phyloP scores from a whole-genome alignment of 441 rosid species.

The Populus hybrid region DNA sequence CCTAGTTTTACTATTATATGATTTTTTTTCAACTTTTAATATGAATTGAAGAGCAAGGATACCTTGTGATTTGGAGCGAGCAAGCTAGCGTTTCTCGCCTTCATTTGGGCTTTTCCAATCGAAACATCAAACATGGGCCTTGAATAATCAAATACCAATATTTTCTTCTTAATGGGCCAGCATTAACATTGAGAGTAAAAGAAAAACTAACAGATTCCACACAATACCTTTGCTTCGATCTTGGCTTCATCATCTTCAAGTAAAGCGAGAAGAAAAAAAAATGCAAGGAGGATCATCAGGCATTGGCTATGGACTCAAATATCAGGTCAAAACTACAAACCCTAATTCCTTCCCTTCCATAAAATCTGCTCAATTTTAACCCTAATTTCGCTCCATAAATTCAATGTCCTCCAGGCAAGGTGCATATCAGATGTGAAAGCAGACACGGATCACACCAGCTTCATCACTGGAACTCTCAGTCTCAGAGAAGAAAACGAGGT shows the following conservation, averaged over 20 bases:
- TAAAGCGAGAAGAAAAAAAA: background rate
- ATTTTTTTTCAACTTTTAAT: no score
- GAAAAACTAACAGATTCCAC: background rate
- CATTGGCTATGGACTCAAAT: conserved; percentile 83
- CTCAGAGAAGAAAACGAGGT: conserved; percentile 88
- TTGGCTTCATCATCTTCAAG: background rate
- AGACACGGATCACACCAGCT: conserved; percentile 85
- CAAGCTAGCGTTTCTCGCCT: background rate
- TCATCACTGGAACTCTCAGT: conserved; percentile 86
- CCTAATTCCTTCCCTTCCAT: conserved; percentile 3
- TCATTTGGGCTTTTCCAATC: background rate
- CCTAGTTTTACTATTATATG: no score
- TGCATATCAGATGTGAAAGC: conserved; percentile 92
- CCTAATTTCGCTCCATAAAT: background rate
- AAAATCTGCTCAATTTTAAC: background rate
- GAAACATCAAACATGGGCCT: background rate
- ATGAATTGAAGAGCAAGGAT: background rate
- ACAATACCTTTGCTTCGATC: background rate
- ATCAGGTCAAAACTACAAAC: conserved; percentile 51
- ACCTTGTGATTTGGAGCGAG: background rate
- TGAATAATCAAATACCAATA: no score
- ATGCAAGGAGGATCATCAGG: conserved; percentile 95
- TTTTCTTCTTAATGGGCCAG: background rate
- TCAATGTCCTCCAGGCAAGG: conserved; percentile 51
- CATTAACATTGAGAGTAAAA: background rate